Percentiles rank a stretch among this genome's conserved stretches.
phyloP scores from a whole-genome alignment of 2,329 filamentous ascomycete genomes.

The Dothideomycetes sp. region DNA sequence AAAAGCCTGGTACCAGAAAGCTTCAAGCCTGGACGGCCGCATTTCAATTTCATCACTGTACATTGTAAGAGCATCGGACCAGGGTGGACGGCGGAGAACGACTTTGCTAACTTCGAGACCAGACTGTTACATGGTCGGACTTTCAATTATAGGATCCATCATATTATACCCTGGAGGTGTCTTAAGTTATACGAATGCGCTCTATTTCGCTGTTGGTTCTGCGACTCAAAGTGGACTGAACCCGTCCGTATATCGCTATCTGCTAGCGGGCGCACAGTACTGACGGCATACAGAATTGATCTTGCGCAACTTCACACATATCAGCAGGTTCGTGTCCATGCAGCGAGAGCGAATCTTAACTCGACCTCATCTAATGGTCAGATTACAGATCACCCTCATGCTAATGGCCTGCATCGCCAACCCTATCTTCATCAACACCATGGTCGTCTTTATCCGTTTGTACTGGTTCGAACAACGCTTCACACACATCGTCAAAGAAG shows the following conservation, averaged over 20 bases:
- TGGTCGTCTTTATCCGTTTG: slow-evolving; percentile 80
- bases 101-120: background rate
- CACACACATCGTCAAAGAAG: slow-evolving; percentile 67
- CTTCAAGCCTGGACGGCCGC: slow-evolving; percentile 34
- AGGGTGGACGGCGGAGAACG: background rate
- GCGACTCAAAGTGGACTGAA: slow-evolving; percentile 92
- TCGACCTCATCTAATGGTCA: too few species aligned
- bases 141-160: slow-evolving; percentile 63
- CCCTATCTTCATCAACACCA: slow-evolving; percentile 73
- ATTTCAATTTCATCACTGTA: slow-evolving; percentile 70
- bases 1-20: slow-evolving; percentile 10
- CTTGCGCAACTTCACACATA: slow-evolving; percentile 35
- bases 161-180: slow-evolving; percentile 58
- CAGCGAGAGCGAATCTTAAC: too few species aligned
- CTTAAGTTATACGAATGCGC: slow-evolving; percentile 70
- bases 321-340: slow-evolving; percentile 43
- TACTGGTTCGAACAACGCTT: slow-evolving; percentile 99
- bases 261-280: background rate
- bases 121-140: slow-evolving; percentile 73
- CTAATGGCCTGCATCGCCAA: slow-evolving; percentile 63
- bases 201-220: slow-evolving; percentile 77
- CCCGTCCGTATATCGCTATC: slow-evolving; percentile 35
- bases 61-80: slow-evolving; percentile 52
- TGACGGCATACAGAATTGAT: slow-evolving; percentile 28
- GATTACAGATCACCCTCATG: slow-evolving; percentile 64